Percentiles rank a stretch among this genome's conserved stretches.
Conservation (phyloP, 495 filamentous ascomycete species). For the Penicillium atrosanguineum region DNA sequence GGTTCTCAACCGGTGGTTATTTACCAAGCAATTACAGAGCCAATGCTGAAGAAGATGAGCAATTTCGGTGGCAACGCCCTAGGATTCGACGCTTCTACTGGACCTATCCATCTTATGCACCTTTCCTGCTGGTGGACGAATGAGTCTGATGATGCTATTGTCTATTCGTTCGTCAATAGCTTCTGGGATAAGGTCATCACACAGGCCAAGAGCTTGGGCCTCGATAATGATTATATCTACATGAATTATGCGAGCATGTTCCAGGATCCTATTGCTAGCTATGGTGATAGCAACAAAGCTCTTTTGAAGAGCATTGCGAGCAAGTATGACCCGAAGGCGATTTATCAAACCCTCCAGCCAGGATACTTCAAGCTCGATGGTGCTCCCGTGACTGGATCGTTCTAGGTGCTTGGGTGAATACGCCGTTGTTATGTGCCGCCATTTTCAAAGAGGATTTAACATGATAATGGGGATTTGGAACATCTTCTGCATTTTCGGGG, state of each 20-base stretch:
- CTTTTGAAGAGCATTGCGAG: slow-evolving; percentile 30
- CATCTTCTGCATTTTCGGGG: too few species aligned
- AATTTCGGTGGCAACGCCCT: slow-evolving; percentile 53
- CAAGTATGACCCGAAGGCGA: slow-evolving; percentile 35
- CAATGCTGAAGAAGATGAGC: slow-evolving; percentile 36
- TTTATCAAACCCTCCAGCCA: slow-evolving; percentile 39
- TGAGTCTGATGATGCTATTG: slow-evolving; percentile 28
- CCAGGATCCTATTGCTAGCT: slow-evolving; percentile 39
- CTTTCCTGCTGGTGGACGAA: slow-evolving; percentile 35
- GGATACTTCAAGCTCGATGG: slow-evolving; percentile 42
- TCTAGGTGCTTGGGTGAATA: too few species aligned
- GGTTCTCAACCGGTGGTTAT: slow-evolving; percentile 43
- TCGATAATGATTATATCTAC: slow-evolving; percentile 56
- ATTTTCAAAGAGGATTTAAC: too few species aligned
- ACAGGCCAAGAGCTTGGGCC: slow-evolving; percentile 37
- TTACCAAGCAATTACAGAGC: slow-evolving; percentile 46
- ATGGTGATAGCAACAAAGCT: slow-evolving; percentile 31
- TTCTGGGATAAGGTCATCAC: slow-evolving; percentile 21
- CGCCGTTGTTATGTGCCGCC: too few species aligned
- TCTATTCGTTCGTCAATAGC: slow-evolving; percentile 19
- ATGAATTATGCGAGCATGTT: slow-evolving; percentile 48
- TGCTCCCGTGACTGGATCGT: slow-evolving; percentile 11
- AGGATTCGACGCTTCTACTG: slow-evolving; percentile 40
- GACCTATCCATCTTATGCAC: slow-evolving; percentile 39
- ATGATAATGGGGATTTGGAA: too few species aligned